These are phyloP conservation scores for Glebionis coronaria DNA, from an alignment of 129 eudicot genomes.

Conservation along the genomic window DNA sequence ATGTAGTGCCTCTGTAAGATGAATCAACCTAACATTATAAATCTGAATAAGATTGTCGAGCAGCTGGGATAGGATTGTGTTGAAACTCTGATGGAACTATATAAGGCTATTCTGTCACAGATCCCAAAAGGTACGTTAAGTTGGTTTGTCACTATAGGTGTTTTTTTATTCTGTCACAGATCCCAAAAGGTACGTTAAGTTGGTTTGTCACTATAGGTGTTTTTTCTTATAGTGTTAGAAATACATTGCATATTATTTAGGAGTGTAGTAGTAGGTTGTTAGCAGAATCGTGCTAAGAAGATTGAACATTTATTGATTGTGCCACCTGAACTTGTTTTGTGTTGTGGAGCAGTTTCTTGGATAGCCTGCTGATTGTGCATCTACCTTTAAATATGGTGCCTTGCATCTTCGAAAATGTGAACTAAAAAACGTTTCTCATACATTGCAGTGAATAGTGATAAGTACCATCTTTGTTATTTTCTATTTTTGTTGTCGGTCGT, in stretches of 20 bases:
- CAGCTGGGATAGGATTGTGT: too few species aligned
- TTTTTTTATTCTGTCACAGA: too few species aligned
- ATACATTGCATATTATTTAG: neutral
- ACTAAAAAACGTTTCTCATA: neutral
- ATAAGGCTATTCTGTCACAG: too few species aligned
- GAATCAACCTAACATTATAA: too few species aligned
- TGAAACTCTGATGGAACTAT: too few species aligned
- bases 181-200: too few species aligned
- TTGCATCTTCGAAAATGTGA: neutral
- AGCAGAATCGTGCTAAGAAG: slow-evolving; percentile 3
- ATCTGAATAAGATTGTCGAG: too few species aligned
- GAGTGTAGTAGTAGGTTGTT: neutral
- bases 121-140: too few species aligned
- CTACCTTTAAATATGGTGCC: neutral
- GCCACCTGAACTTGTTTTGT: neutral
- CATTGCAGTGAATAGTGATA: slow-evolving; percentile 2
- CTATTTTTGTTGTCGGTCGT: slow-evolving; percentile 1
- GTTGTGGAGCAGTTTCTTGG: slow-evolving; percentile 1
- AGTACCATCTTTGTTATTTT: neutral
- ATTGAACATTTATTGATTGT: neutral
- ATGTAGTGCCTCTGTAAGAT: too few species aligned
- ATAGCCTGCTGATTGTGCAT: neutral
- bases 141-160: too few species aligned
- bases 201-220: too few species aligned
- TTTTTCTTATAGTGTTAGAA: too few species aligned